These are phyloP conservation scores for Chaetomiaceae sp. DNA, from an alignment of 2,329 filamentous ascomycete genomes.

Conservation along the genomic window DNA sequence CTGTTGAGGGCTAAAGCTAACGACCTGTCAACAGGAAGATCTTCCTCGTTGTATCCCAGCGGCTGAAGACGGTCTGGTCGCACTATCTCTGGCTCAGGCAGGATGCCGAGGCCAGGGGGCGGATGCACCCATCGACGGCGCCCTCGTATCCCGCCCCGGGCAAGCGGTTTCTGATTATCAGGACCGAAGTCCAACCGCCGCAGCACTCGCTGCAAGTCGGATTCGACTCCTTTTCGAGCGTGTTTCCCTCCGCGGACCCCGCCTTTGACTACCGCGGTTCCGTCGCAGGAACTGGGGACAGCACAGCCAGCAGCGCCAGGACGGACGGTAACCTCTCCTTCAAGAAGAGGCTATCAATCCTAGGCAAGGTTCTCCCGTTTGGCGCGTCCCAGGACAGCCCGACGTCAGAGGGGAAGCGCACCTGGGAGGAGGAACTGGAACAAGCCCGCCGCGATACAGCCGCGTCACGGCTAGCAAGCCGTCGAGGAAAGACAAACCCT, in stretches of 20 bases:
- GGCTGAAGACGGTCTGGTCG: slow-evolving; percentile 70
- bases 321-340: slow-evolving; percentile 33
- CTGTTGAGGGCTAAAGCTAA: slow-evolving; percentile 24
- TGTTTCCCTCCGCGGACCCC: slow-evolving; percentile 18
- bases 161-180: slow-evolving; percentile 82
- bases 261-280: slow-evolving; percentile 15
- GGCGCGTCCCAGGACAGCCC: slow-evolving; percentile 25
- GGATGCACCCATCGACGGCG: slow-evolving; percentile 63
- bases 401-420: slow-evolving; percentile 22
- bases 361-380: slow-evolving; percentile 59
- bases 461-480: slow-evolving; percentile 32
- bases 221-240: slow-evolving; percentile 43
- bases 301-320: neutral
- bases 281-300: slow-evolving; percentile 2
- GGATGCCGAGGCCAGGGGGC: slow-evolving; percentile 53
- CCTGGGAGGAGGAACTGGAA: slow-evolving; percentile 46
- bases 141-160: slow-evolving; percentile 83
- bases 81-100: slow-evolving; percentile 74
- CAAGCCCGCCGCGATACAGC: slow-evolving; percentile 47
- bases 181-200: slow-evolving; percentile 59
- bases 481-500: slow-evolving; percentile 19
- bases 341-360: slow-evolving; percentile 59
- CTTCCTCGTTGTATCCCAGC: slow-evolving; percentile 60
- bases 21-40: slow-evolving; percentile 51
- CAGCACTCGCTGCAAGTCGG: slow-evolving; percentile 47